These are phyloP conservation scores for Ceratonia siliqua DNA, from an alignment of 306 rosid genomes.

Conservation along the genomic window DNA sequence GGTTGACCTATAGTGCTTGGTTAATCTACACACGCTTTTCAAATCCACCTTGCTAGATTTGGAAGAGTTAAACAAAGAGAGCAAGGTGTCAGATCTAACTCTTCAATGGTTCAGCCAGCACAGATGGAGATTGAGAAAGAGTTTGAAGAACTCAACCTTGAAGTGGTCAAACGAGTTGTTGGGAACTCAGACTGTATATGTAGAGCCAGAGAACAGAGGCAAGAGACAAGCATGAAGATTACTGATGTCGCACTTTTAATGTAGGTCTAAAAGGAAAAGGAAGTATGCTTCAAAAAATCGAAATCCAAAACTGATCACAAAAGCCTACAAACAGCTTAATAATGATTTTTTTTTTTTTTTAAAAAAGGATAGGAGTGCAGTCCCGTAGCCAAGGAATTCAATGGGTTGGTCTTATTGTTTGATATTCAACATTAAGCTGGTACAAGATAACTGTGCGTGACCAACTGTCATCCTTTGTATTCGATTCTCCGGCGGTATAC, in stretches of 20 bases:
- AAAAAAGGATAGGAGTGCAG: neutral
- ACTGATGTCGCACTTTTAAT: neutral
- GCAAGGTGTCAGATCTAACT: neutral
- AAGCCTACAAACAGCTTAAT: neutral
- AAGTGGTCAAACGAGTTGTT: neutral
- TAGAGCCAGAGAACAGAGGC: conserved; percentile 1
- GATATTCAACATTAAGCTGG: neutral
- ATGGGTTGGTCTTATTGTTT: neutral
- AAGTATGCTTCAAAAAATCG: neutral
- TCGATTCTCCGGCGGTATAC: neutral
- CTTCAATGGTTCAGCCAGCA: neutral
- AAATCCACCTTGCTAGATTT: conserved; percentile 5
- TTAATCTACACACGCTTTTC: neutral
- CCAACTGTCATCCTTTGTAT: neutral
- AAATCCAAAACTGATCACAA: neutral
- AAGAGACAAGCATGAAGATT: neutral
- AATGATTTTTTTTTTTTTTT: neutral
- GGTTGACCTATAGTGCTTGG: conserved; percentile 25
- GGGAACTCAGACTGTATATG: neutral
- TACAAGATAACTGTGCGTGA: neutral
- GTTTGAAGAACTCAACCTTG: conserved; percentile 1
- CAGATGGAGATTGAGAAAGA: neutral
- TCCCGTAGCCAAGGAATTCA: neutral
- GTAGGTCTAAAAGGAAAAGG: neutral
- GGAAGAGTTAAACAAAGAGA: conserved; percentile 15